phyloP scores from a whole-genome alignment of 2,329 filamentous ascomycete genomes.

The Fusarium sp. region DNA sequence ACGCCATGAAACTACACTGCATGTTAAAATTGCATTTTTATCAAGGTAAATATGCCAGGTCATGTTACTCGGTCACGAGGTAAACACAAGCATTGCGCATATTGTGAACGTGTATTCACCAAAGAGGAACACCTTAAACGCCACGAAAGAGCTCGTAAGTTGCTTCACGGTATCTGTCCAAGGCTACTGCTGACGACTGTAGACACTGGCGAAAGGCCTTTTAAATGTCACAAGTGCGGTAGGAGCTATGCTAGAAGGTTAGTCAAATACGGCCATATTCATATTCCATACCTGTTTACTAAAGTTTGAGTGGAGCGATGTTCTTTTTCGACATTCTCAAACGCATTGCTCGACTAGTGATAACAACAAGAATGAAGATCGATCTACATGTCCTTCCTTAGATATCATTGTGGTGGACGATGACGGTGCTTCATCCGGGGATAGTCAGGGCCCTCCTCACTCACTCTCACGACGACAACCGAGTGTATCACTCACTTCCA shows the following conservation, averaged over 20 bases:
- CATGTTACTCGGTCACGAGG: slow-evolving; percentile 5
- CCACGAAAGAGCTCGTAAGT: slow-evolving; percentile 25
- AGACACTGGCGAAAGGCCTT: slow-evolving; percentile 30
- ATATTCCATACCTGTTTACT: background rate
- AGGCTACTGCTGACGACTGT: background rate
- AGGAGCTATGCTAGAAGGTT: slow-evolving; percentile 22
- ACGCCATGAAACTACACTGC: too few relatives aligned
- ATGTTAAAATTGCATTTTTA: background rate
- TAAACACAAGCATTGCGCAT: slow-evolving; percentile 12
- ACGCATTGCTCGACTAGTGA: background rate
- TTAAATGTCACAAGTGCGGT: slow-evolving; percentile 14
- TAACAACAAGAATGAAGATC: background rate
- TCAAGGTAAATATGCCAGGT: background rate
- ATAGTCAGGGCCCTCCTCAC: background rate
- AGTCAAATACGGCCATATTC: background rate
- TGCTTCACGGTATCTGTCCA: background rate
- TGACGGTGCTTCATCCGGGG: background rate
- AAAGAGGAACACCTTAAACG: slow-evolving; percentile 29
- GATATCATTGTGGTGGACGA: background rate
- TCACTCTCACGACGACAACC: background rate
- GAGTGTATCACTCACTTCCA: background rate
- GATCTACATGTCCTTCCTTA: background rate
- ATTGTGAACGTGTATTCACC: slow-evolving; percentile 25
- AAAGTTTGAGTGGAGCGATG: slow-evolving; percentile 1
- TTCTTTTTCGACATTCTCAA: slow-evolving; percentile 25